Base-by-base conservation (phyloP, 164 flowering plant genomes). In the Chloranthus sessilifolius region DNA sequence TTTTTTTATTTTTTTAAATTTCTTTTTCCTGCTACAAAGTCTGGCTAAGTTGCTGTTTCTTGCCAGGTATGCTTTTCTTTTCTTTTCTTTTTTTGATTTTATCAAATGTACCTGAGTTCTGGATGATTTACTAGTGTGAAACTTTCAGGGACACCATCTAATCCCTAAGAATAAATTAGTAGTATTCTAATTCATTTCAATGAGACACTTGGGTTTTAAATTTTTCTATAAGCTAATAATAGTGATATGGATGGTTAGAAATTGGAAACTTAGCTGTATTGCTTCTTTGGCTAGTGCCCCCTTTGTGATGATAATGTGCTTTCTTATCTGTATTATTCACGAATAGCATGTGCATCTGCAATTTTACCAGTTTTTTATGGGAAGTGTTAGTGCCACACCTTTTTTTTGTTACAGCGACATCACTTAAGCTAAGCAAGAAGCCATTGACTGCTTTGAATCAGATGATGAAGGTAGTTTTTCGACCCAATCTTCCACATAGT, bases 121-220 rank as follows among this genome's bases (percentile, higher is more conserved):
- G 68, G 55, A 58, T 67, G 65, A 47, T 64, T 62, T 60, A 47
- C 60, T 64, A 54, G 77, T 70, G 67, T 67, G 72, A 53, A 49
- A 51, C 59, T 59, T 51, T 24, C 22, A 34, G 68, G 65, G 68
- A 61, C 60, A 49, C 52, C 53, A n/a, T n/a, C n/a, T n/a, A n/a
- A n/a, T n/a, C n/a, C 74, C 79, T 55, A 40, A 57, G 47, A 75
- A 75, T 61, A 65, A 62, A 35, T 43, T 52, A 47, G 51, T n/a
- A 52, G 55, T 52, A 47, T 53, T 60, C 41, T 69, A 44, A 68
- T 63, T 52, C 62, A 51, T 51, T 59, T 56, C 29, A 38, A 45
- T 50, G 49, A 48, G 9, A 55, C 40, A 49, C 21, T 49, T 21
- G 22, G n/a, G n/a, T 35, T 19, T 28, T 47, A 22, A 19, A 28